Conservation (phyloP, 2,329 filamentous ascomycete species). For the Pleoardoris graminearum region DNA sequence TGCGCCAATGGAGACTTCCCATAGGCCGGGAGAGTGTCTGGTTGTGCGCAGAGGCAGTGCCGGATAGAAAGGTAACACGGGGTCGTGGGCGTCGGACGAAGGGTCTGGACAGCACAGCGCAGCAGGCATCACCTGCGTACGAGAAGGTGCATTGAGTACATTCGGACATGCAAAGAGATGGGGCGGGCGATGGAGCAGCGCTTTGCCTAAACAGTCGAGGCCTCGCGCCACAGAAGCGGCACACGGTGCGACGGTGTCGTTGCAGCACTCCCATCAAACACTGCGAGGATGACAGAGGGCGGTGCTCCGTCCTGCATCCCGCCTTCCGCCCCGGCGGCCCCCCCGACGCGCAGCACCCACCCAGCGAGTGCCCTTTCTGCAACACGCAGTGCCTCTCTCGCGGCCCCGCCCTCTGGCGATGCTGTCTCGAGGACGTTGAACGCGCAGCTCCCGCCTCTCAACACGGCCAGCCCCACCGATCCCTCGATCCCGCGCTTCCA, state of each 20-base stretch:
- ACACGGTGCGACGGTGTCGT: slow-evolving; percentile 29
- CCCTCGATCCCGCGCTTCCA: slow-evolving; percentile 33
- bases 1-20: neutral
- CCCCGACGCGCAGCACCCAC: slow-evolving; percentile 2
- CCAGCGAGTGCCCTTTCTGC: slow-evolving; percentile 5
- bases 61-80: neutral
- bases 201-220: neutral
- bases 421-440: slow-evolving; percentile 27
- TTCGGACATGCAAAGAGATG: neutral
- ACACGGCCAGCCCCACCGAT: slow-evolving; percentile 30
- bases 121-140: neutral
- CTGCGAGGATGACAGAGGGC: slow-evolving; percentile 30
- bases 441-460: slow-evolving; percentile 27
- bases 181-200: neutral
- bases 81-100: neutral
- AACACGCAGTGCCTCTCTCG: slow-evolving; percentile 13
- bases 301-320: slow-evolving; percentile 23
- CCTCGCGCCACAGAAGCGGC: slow-evolving; percentile 1
- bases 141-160: neutral
- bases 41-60: neutral
- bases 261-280: slow-evolving; percentile 34
- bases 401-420: slow-evolving; percentile 22
- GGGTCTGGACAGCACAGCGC: neutral
- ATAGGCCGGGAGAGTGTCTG: neutral
- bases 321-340: slow-evolving; percentile 21